Evolutionary conservation across 2,329 filamentous ascomycete genomes (phyloP).

Genomic region (Aspergillus transmontanensis): DNA sequence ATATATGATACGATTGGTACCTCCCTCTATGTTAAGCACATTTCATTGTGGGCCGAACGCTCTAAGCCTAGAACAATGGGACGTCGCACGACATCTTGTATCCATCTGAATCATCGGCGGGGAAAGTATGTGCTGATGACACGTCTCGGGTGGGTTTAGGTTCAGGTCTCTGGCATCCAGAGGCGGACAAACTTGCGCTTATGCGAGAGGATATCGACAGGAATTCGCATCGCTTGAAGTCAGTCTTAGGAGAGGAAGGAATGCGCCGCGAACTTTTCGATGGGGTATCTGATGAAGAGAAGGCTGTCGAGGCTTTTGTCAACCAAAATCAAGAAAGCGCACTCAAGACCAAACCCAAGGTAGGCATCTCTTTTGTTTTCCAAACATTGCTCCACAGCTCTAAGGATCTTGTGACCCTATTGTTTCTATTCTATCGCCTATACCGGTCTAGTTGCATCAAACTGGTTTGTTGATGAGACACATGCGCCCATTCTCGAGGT

Average conservation of each 20-base stretch:
- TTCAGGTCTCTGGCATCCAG: constrained; percentile 81
- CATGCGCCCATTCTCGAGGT: not conserved
- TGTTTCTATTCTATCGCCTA: not conserved
- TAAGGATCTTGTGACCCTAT: not conserved
- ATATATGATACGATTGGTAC: not conserved
- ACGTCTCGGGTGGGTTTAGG: constrained; percentile 47
- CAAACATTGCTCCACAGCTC: not conserved
- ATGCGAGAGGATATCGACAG: constrained; percentile 76
- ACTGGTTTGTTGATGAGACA: not conserved
- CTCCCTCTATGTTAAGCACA: not conserved
- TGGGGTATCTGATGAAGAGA: constrained; percentile 56
- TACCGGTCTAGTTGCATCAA: not conserved
- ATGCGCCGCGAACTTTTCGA: constrained; percentile 69
- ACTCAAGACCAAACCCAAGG: constrained; percentile 84
- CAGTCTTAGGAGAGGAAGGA: constrained; percentile 61
- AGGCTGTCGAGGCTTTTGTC: constrained; percentile 70
- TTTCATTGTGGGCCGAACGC: not conserved
- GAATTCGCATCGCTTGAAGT: constrained; percentile 69
- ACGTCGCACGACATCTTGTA: not conserved
- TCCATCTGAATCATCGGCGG: not conserved
- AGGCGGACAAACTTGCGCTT: constrained; percentile 64
- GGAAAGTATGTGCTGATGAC: constrained; percentile 11
- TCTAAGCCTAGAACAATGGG: not conserved
- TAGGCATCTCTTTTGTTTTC: constrained; percentile 43
- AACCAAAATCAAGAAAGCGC: constrained; percentile 71